Conservation (phyloP, 1,139 yeast species). For the Pichia norvegensis region DNA sequence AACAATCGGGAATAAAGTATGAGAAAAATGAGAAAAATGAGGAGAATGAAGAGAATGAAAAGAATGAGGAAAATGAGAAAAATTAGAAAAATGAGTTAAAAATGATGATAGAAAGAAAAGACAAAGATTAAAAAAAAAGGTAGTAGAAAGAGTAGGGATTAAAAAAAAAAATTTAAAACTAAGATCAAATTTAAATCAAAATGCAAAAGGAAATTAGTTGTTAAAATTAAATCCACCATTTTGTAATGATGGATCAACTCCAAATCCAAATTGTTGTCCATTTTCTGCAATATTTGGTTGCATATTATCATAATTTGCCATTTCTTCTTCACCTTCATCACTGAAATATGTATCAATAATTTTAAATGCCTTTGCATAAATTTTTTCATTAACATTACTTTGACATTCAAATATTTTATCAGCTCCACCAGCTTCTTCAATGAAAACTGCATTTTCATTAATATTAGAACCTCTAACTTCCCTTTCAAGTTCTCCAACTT, state of each 20-base stretch:
- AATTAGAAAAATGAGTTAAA: no score
- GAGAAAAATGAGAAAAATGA: no score
- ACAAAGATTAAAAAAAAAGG: not conserved
- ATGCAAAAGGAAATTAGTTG: constrained; percentile 20
- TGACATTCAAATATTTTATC: constrained; percentile 94
- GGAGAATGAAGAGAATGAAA: no score
- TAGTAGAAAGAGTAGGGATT: constrained; percentile 3
- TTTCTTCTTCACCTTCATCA: constrained; percentile 64
- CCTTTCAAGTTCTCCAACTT: constrained; percentile 89
- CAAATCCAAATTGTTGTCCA: constrained; percentile 85
- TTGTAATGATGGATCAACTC: constrained; percentile 44
- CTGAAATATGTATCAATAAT: constrained; percentile 88
- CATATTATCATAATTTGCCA: constrained; percentile 51
- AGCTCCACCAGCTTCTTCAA: constrained; percentile 98
- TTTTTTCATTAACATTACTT: constrained; percentile 81
- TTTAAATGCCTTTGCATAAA: constrained; percentile 82
- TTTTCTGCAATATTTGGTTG: constrained; percentile 55
- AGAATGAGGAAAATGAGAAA: no score
- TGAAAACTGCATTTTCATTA: constrained; percentile 82
- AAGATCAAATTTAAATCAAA: not conserved
- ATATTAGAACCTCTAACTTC: constrained; percentile 61
- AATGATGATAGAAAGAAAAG: no score
- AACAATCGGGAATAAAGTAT: no score
- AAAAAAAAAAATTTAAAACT: not conserved
- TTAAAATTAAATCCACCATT: constrained; percentile 43